A percentile compares a stretch with the other conserved stretches of the same genome.
phyloP scores from a whole-genome alignment of 1,139 yeast species.

The Williopsis jadinii region DNA sequence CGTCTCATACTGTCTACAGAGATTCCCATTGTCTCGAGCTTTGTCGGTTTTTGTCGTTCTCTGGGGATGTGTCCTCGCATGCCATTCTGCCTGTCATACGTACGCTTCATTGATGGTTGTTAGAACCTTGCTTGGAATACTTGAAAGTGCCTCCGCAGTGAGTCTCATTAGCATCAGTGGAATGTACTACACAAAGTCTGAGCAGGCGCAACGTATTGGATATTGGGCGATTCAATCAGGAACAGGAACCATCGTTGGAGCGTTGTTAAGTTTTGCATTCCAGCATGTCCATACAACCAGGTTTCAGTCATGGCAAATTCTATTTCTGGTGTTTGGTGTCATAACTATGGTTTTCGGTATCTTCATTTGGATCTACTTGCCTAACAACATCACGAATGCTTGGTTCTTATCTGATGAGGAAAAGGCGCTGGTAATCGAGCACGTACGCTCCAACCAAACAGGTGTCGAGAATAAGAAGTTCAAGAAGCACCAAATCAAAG shows the following conservation, averaged over 20 bases:
- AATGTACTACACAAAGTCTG: conserved; percentile 46
- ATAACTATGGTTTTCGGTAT: conserved; percentile 39
- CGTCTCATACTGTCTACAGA: conserved; percentile 28
- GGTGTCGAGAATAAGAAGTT: conserved; percentile 37
- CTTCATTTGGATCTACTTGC: conserved; percentile 23
- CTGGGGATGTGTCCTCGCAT: conserved; percentile 41
- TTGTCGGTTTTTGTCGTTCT: conserved; percentile 30
- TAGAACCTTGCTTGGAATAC: conserved; percentile 40
- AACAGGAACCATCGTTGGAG: conserved; percentile 36
- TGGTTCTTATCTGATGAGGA: conserved; percentile 32
- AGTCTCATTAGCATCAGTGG: conserved; percentile 45
- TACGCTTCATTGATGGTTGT: conserved; percentile 34
- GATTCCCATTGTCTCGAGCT: conserved; percentile 36
- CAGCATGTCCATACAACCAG: conserved; percentile 18
- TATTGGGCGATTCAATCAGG: conserved; percentile 32
- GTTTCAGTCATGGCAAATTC: conserved; percentile 32
- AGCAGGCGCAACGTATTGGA: conserved; percentile 41
- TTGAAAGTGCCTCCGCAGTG: conserved; percentile 43
- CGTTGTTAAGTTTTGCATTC: conserved; percentile 38
- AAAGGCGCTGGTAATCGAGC: conserved; percentile 34
- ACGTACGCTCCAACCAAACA: conserved; percentile 31
- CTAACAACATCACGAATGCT: conserved; percentile 36
- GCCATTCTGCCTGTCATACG: conserved; percentile 29
- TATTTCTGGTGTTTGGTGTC: conserved; percentile 36
- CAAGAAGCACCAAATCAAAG: conserved; percentile 35